Evolutionary conservation across 176 grass and related monocot species (phyloP), one percentile per base, ranked within the genome.

Genomic region (Elaeis guineensis): DNA sequence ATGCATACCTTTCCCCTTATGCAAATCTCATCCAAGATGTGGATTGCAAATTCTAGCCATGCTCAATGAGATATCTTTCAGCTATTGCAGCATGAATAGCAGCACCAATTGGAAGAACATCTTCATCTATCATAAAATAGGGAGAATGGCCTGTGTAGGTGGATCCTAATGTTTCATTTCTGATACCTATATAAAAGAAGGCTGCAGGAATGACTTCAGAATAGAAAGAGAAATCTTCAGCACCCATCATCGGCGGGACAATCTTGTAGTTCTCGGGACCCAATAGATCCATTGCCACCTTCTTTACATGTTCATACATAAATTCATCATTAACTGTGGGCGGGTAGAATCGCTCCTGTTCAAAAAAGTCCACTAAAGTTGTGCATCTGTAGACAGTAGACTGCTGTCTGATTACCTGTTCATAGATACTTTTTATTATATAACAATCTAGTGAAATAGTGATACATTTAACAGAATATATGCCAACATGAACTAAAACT

Each of bases 151-250:
- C 79, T 4, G 69, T 75, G 64, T 92, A 88, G 61, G 83, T 63
- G 20, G 88, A 91, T 1, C 93, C 93, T 0, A 89, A 71, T 49
- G 74, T 92, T 79, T 98, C 88, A 57, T 98, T 92, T 22, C 81
- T 77, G 16, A 92, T 84, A 21, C 93, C 93, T 16, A 92, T 78
- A 70, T 89, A 98, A 66, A 74, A 98, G 84, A 98, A 98, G 12
- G 79, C 93, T 1, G 88, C 83, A 0, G 93, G 93, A 3, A 98
- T 53, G 0, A 58, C 81, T 78, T 89, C 78, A 4, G 93, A 98
- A 69, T 92, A 98, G 82, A 98, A 98, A 5, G 93, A 72, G 77
- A 98, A 98, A 66, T 98, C 93, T 69, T 98, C 93, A 35, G 93
- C 85, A 59, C 93, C 93, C 93, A 98, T 98, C 65, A 86, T 72